Conservation (phyloP, 2,329 filamentous ascomycete species). For the Diaporthe humulicola region DNA sequence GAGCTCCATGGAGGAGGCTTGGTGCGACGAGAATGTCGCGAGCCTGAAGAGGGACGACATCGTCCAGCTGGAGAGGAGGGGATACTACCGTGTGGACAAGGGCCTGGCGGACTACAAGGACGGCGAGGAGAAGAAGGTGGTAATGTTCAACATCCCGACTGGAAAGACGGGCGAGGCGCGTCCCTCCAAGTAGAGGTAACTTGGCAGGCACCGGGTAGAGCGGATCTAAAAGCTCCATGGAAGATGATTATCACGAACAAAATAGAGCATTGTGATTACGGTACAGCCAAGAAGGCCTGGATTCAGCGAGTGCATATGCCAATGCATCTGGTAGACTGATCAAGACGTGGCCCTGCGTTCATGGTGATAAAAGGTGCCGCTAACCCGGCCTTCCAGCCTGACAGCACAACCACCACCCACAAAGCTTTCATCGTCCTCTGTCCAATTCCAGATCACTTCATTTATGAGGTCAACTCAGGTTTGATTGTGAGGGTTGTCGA, state of each 20-base stretch:
- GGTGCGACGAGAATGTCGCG: slow-evolving; percentile 85
- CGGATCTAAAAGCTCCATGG: background rate
- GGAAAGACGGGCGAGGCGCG: slow-evolving; percentile 55
- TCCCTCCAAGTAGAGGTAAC: slow-evolving; percentile 18
- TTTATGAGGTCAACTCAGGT: background rate
- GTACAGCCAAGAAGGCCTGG: background rate
- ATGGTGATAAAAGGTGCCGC: background rate
- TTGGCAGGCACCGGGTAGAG: background rate
- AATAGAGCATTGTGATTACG: background rate
- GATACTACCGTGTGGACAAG: slow-evolving; percentile 90
- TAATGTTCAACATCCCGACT: slow-evolving; percentile 71
- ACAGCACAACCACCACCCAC: background rate
- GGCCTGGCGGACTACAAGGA: slow-evolving; percentile 63
- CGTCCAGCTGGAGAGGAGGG: slow-evolving; percentile 94
- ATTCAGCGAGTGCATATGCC: background rate
- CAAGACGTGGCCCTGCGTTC: background rate
- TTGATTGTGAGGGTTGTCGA: background rate
- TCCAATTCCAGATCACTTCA: background rate
- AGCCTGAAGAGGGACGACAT: slow-evolving; percentile 88
- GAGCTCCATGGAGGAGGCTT: slow-evolving; percentile 78
- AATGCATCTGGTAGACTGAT: background rate
- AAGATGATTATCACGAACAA: background rate
- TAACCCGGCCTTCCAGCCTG: background rate
- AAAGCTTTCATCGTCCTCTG: background rate
- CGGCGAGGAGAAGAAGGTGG: slow-evolving; percentile 64